phyloP scores from a whole-genome alignment of 1,284 basidiomycete genomes.

The Rhodotorula sp. region DNA sequence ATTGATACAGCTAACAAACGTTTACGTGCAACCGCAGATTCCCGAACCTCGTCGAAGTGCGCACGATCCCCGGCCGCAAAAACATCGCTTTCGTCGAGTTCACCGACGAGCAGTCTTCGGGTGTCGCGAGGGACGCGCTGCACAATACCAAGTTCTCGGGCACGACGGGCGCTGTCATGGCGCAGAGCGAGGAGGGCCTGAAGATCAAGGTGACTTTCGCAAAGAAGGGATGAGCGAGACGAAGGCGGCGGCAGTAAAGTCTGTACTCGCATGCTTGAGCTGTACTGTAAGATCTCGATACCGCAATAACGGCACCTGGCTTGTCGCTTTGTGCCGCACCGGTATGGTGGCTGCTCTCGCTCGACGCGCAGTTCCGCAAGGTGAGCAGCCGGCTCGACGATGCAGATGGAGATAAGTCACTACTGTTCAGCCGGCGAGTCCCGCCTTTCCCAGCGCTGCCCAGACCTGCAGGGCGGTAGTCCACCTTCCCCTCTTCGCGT shows the following conservation, averaged over 20 bases:
- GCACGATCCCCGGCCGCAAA: conserved; percentile 90
- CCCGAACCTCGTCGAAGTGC: conserved; percentile 88
- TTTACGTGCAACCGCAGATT: too few relatives aligned
- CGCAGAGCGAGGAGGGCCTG: conserved; percentile 58
- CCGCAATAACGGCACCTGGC: background rate
- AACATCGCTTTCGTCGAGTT: conserved; percentile 97
- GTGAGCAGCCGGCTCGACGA: too few relatives aligned
- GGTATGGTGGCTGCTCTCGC: too few relatives aligned
- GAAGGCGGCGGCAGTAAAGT: background rate
- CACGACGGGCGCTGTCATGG: conserved; percentile 61
- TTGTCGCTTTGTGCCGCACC: background rate
- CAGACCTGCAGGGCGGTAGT: background rate
- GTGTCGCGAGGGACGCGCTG: conserved; percentile 83
- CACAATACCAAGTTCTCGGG: conserved; percentile 78
- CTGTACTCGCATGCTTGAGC: background rate
- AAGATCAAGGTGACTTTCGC: conserved; percentile 78
- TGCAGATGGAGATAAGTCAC: background rate
- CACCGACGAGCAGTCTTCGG: conserved; percentile 81
- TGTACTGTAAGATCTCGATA: background rate
- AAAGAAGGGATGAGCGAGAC: conserved; percentile 29
- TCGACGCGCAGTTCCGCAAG: too few relatives aligned
- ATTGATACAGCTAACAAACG: too few relatives aligned
- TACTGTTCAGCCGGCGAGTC: background rate
- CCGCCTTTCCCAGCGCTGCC: background rate
- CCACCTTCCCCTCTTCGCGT: background rate